A percentile compares a stretch with the other conserved stretches of the same genome.
phyloP scores from a whole-genome alignment of 495 filamentous ascomycete species.

The Paragyromitra xinjiangensis region DNA sequence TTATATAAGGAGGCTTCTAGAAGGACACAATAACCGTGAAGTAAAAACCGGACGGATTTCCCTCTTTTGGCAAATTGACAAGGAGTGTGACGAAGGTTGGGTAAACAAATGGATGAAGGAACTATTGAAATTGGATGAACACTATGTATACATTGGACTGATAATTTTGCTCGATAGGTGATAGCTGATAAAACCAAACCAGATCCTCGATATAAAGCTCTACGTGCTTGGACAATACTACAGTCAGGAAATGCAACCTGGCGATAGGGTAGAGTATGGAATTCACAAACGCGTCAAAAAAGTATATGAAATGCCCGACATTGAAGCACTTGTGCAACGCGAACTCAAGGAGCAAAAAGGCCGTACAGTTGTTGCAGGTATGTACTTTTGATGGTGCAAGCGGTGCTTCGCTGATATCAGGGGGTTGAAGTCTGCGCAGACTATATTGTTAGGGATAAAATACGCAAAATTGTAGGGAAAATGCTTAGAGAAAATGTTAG shows the following conservation, averaged over 20 bases:
- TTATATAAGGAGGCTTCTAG: conserved; percentile 59
- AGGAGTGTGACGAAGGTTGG: conserved; percentile 47
- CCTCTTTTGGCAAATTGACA: conserved; percentile 58
- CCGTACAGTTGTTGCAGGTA: conserved; percentile 45
- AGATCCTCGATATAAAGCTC: conserved; percentile 48
- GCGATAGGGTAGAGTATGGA: conserved; percentile 29
- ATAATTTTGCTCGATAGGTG: neutral
- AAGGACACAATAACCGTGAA: conserved; percentile 54
- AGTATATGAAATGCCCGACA: conserved; percentile 13
- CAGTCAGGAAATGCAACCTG: neutral
- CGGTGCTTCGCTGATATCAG: neutral
- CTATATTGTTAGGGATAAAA: conserved; percentile 1
- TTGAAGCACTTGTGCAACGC: neutral
- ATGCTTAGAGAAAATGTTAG: conserved; percentile 13
- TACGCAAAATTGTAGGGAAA: neutral
- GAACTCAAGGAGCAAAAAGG: conserved; percentile 27
- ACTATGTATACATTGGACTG: conserved; percentile 34
- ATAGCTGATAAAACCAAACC: conserved; percentile 20
- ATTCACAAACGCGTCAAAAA: neutral
- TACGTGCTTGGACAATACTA: conserved; percentile 15
- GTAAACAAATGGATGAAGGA: conserved; percentile 53
- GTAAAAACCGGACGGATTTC: conserved; percentile 57
- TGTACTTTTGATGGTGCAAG: neutral
- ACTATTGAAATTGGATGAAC: conserved; percentile 44
- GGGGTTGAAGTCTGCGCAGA: conserved; percentile 11